phyloP scores from a whole-genome alignment of 768 basidiomycete genomes.

The Mrakia gelida region DNA sequence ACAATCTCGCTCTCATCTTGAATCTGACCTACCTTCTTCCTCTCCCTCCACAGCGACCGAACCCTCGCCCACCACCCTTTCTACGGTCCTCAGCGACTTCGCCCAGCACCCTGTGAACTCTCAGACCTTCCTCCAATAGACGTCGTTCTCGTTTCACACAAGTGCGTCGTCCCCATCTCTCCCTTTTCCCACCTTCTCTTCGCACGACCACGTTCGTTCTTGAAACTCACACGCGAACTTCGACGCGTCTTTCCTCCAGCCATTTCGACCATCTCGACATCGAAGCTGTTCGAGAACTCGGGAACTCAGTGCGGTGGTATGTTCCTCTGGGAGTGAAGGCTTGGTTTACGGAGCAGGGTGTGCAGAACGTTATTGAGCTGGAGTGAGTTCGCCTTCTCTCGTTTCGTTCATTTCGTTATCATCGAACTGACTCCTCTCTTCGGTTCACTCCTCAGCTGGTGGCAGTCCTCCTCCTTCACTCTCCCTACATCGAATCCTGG shows the following conservation, averaged over 20 bases:
- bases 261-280: slow-evolving; percentile 46
- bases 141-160: slow-evolving; percentile 44
- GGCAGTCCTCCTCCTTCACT: slow-evolving; percentile 38
- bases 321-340: slow-evolving; percentile 42
- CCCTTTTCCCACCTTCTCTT: too few relatives aligned
- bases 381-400: slow-evolving; percentile 36
- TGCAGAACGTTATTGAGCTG: slow-evolving; percentile 39
- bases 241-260: slow-evolving; percentile 27
- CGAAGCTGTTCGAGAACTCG: slow-evolving; percentile 39
- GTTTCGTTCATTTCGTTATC: too few relatives aligned
- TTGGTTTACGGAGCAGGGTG: slow-evolving; percentile 40
- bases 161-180: slow-evolving; percentile 36
- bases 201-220: neutral
- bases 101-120: slow-evolving; percentile 41
- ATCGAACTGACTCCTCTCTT: neutral
- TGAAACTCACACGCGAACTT: neutral
- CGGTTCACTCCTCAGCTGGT: slow-evolving; percentile 38
- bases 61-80: slow-evolving; percentile 37
- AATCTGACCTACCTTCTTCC: neutral
- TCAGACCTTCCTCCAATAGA: slow-evolving; percentile 40
- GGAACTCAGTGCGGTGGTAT: slow-evolving; percentile 43
- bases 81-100: slow-evolving; percentile 40
- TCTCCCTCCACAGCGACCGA: slow-evolving; percentile 31
- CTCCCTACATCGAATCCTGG: slow-evolving; percentile 31
- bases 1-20: too few relatives aligned